These are phyloP conservation scores for Solanum ossicruentum DNA, from an alignment of 257 asterid species.

Conservation along the genomic window DNA sequence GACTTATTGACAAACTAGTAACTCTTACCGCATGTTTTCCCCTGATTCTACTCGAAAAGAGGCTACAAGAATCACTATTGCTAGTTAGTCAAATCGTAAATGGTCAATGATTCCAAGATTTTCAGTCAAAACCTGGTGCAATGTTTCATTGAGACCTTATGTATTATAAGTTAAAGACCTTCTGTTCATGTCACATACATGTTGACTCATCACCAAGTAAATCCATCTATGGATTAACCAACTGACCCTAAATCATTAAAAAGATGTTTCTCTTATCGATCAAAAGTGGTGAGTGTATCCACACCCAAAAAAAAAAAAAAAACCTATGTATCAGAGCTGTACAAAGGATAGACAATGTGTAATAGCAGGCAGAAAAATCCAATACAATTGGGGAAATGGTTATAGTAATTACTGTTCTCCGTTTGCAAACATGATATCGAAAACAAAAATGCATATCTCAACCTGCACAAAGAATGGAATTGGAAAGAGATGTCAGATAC, in stretches of 20 bases:
- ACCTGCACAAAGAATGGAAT: conserved; percentile 35
- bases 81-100: neutral
- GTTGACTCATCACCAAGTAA: neutral
- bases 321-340: neutral
- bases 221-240: neutral
- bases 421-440: conserved; percentile 76
- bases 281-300: neutral
- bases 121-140: neutral
- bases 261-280: neutral
- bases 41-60: neutral
- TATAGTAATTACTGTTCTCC: conserved; percentile 63
- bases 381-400: conserved; percentile 5
- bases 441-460: conserved; percentile 70
- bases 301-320: neutral
- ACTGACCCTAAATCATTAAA: neutral
- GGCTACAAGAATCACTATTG: neutral
- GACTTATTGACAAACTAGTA: neutral
- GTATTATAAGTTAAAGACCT: neutral
- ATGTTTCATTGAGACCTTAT: neutral
- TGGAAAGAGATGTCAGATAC: conserved; percentile 16
- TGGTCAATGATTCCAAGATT: neutral
- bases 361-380: neutral
- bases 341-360: neutral
- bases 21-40: neutral
- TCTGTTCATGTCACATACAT: neutral